These are phyloP conservation scores for Mycena leptocephala DNA, from an alignment of 768 basidiomycete species.

Conservation along the genomic window DNA sequence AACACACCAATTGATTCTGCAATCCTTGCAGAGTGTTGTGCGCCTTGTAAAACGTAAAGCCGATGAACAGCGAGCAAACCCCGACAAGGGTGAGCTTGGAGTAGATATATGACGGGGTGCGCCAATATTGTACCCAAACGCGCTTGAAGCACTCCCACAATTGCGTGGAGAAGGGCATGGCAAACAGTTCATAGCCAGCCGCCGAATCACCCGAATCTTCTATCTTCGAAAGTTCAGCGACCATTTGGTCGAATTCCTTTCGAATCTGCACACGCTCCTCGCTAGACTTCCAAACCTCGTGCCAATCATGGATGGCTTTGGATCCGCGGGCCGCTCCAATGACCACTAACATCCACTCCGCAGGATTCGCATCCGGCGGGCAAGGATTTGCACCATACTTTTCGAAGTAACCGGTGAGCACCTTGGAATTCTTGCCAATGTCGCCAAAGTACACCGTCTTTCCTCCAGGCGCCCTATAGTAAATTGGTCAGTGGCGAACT, in stretches of 20 bases:
- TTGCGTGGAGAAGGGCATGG: conserved; percentile 40
- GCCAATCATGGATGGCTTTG: conserved; percentile 55
- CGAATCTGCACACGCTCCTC: conserved; percentile 54
- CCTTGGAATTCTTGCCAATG: conserved; percentile 65
- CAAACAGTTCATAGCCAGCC: conserved; percentile 37
- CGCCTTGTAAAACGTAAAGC: conserved; percentile 48
- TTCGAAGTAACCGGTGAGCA: conserved; percentile 75
- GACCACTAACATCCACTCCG: conserved; percentile 62
- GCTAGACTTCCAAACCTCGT: conserved; percentile 57
- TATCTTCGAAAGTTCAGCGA: conserved; percentile 19
- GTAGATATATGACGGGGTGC: conserved; percentile 45
- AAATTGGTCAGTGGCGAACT: background rate
- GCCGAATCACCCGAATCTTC: conserved; percentile 27
- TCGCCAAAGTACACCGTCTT: conserved; percentile 71
- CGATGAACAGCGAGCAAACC: conserved; percentile 41
- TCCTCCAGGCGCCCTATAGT: conserved; percentile 66
- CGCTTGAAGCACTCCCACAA: conserved; percentile 40
- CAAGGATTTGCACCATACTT: conserved; percentile 68
- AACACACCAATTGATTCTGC: conserved; percentile 42
- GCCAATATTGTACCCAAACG: conserved; percentile 44
- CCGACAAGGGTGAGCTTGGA: conserved; percentile 32
- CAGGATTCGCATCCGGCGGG: conserved; percentile 71
- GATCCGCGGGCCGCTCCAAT: conserved; percentile 62
- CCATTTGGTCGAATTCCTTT: conserved; percentile 49
- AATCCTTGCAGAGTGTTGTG: conserved; percentile 43